Percentiles rank a stretch among this genome's conserved stretches.
Evolutionary conservation across 129 eudicot species (phyloP).

Genomic region (Daucus carota): DNA sequence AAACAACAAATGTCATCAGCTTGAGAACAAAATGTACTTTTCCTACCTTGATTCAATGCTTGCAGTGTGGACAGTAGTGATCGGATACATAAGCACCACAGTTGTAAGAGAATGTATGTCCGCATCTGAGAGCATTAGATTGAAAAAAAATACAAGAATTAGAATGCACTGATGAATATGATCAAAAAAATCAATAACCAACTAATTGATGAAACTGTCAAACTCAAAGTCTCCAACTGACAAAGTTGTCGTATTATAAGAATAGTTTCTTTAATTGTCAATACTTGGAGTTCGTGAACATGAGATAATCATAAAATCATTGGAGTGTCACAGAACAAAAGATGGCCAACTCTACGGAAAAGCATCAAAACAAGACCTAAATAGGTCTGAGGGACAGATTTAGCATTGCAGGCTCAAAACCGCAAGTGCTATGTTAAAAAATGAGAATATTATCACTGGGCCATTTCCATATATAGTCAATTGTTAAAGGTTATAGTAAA

Average conservation of each 20-base stretch:
- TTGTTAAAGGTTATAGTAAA: not conserved
- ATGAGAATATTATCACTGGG: not conserved
- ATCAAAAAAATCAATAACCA: not conserved
- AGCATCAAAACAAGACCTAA: not conserved
- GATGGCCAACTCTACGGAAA: not conserved
- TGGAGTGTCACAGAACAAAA: not conserved
- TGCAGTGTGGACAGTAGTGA: not conserved
- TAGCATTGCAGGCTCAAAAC: not conserved
- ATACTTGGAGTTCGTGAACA: not conserved
- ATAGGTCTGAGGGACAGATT: not conserved
- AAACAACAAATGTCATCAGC: not conserved
- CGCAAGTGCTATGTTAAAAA: not conserved
- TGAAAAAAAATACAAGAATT: too few species aligned
- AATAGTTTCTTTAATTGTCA: not conserved
- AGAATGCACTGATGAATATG: too few species aligned
- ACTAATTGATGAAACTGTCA: not conserved
- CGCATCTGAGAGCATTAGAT: not conserved
- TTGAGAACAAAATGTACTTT: not conserved
- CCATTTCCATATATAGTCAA: not conserved
- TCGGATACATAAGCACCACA: not conserved
- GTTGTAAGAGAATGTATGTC: not conserved
- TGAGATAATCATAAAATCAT: not conserved
- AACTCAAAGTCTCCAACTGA: not conserved
- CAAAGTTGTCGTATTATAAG: not conserved
- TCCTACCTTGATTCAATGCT: not conserved